Evolutionary conservation across 345 rosid species (phyloP).

Genomic region (Rhizophora mangle): DNA sequence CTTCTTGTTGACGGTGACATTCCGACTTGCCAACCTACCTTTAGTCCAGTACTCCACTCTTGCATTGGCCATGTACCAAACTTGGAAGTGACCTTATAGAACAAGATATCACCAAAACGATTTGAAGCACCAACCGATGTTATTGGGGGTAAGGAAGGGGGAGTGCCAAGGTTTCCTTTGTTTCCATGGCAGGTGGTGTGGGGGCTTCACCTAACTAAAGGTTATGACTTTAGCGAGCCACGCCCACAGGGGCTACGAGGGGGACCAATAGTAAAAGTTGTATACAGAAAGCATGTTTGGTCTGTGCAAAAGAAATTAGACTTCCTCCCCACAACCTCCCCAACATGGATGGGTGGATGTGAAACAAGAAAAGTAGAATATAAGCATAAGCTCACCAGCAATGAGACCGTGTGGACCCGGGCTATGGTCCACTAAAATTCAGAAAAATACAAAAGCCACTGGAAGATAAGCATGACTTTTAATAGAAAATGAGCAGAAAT

Average conservation of each 20-base stretch:
- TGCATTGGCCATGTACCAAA: background rate
- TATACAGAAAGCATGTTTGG: constrained; percentile 28
- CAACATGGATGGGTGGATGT: background rate
- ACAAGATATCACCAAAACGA: background rate
- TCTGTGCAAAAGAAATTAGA: constrained; percentile 12
- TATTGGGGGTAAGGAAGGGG: background rate
- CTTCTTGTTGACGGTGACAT: constrained; percentile 12
- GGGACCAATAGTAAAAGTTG: constrained; percentile 21
- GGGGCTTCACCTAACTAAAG: background rate
- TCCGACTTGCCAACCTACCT: constrained; percentile 5
- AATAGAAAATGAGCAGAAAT: no score
- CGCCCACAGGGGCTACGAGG: constrained; percentile 18
- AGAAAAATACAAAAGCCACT: no score
- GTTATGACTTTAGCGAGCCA: constrained; percentile 14
- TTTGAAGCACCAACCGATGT: background rate
- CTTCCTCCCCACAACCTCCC: background rate
- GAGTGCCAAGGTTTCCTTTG: background rate
- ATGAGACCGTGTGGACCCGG: no score
- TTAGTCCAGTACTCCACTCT: background rate
- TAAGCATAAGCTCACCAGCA: no score
- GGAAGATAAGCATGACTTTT: no score
- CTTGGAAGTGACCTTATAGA: constrained; percentile 14
- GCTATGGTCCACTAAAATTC: no score
- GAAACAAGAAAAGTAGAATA: no score
- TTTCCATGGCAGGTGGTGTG: background rate